Conservation (phyloP, 2,329 filamentous ascomycete species). For the Coniosporium tulheliwenetii region DNA sequence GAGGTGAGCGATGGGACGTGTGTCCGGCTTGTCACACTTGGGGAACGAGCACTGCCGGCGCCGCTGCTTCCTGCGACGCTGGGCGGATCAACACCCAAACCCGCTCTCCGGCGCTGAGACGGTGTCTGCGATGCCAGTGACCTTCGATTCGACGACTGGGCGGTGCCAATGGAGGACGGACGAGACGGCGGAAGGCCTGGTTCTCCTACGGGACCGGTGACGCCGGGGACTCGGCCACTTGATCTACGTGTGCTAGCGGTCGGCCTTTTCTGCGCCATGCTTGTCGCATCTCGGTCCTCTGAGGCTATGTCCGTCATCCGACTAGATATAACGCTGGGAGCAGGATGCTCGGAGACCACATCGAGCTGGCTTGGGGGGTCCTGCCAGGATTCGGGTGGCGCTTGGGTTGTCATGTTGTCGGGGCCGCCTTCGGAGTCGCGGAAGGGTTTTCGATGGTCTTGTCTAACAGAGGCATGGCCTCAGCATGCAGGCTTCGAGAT, state of each 20-base stretch:
- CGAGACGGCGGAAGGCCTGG: conserved; percentile 31
- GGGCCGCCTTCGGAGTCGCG: background rate
- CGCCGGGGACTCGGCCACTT: conserved; percentile 9
- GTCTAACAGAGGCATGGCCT: conserved; percentile 2
- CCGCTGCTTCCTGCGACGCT: conserved; percentile 29
- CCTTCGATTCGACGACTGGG: conserved; percentile 1
- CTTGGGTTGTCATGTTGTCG: conserved; percentile 1
- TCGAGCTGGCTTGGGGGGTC: conserved; percentile 1
- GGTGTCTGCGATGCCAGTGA: no score
- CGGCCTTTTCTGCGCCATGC: conserved; percentile 5
- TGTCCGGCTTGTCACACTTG: conserved; percentile 59
- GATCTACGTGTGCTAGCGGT: background rate
- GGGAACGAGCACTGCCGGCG: conserved; percentile 29
- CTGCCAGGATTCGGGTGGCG: background rate
- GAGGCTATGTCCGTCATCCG: conserved; percentile 50
- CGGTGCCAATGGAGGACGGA: conserved; percentile 18
- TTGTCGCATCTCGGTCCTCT: conserved; percentile 31
- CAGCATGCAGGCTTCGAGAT: background rate
- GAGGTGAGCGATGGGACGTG: conserved; percentile 83
- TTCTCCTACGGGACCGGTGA: conserved; percentile 31
- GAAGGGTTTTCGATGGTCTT: background rate
- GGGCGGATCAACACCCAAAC: conserved; percentile 9
- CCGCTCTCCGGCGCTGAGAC: conserved; percentile 10
- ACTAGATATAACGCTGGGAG: conserved; percentile 51
- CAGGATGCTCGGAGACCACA: conserved; percentile 13